Evolutionary conservation across 2,329 filamentous ascomycete species (phyloP), one percentile per base, ranked within the genome.

Genomic region (Myriosclerotinia curreyana): DNA sequence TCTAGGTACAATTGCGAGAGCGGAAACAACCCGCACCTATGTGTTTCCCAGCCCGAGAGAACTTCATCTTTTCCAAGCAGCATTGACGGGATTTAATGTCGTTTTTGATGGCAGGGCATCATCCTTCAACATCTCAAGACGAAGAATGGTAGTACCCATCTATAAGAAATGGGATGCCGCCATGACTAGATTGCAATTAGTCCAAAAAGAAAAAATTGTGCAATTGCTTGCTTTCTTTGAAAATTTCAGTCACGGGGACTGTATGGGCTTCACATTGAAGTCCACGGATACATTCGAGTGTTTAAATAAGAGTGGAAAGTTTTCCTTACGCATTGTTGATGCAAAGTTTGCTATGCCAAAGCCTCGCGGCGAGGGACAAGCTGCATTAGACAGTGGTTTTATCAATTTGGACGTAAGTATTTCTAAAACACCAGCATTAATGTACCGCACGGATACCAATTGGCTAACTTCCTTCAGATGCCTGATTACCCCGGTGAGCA

Each of bases 81-180:
- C 91, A 3, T 79, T 96, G 64, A 96, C 92, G 0, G 91, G 92
- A 0, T 96, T 89, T 75, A 81, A 81, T 34, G 91, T 96, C 20
- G 77, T 89, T 9, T 92, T 88, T 69, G 89, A 92, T 73, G 86
- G 86, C 8, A 77, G 90, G 60, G 91, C 91, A 7, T 80, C 83
- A 9, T 86, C 86, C 0, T 91, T 96, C 75, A 87, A 89, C 65
- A 96, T 96, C 69, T 87, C 92, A 1, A 86, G 92, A 38, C 86
- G 91, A 56, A 85, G 91, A 69, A 95, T 93, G 88, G 91, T 96
- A 15, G 91, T 96, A 20, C 91, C 91, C 0, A 94, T 96, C 69
- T 90, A 96, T 79, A 96, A 96, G 78, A 95, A 95, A 76, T 96
- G 91, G 91, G 92, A 96, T 73, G 90, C 92, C 2, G 86, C 82